phyloP scores from a whole-genome alignment of 495 filamentous ascomycete genomes.

The Trichoderma parareesei region DNA sequence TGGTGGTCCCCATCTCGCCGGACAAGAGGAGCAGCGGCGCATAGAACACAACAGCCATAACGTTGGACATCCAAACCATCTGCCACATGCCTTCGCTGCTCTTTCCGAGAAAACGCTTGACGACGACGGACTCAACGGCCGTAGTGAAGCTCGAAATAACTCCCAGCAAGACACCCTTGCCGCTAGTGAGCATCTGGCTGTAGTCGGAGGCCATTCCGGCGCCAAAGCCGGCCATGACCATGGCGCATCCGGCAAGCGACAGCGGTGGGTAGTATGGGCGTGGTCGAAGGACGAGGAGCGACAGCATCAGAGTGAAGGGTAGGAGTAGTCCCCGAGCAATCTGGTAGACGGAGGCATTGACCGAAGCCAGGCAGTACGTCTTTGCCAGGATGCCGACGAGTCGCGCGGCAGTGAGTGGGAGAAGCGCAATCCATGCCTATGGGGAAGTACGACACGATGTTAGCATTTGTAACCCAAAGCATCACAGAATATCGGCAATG shows the following conservation, averaged over 20 bases:
- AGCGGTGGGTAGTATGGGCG: slow-evolving; percentile 17
- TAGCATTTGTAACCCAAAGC: neutral
- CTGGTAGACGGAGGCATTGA: slow-evolving; percentile 19
- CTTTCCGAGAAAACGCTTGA: slow-evolving; percentile 18
- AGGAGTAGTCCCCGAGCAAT: slow-evolving; percentile 19
- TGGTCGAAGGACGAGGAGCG: slow-evolving; percentile 16
- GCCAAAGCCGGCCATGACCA: slow-evolving; percentile 19
- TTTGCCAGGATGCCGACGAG: slow-evolving; percentile 20
- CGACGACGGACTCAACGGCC: slow-evolving; percentile 18
- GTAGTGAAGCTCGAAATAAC: slow-evolving; percentile 19
- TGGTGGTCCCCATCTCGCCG: slow-evolving; percentile 11
- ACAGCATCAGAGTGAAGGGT: slow-evolving; percentile 17
- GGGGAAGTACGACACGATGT: neutral
- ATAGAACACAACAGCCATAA: slow-evolving; percentile 17
- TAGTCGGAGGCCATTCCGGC: slow-evolving; percentile 16
- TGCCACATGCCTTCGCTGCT: slow-evolving; percentile 20
- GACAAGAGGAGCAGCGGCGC: slow-evolving; percentile 14
- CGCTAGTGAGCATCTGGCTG: slow-evolving; percentile 15
- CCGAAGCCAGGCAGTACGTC: slow-evolving; percentile 18
- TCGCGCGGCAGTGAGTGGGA: slow-evolving; percentile 17
- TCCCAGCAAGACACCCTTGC: slow-evolving; percentile 15
- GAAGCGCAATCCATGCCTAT: slow-evolving; percentile 17
- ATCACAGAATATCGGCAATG: neutral
- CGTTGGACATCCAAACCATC: slow-evolving; percentile 19
- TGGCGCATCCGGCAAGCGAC: slow-evolving; percentile 15